A percentile compares a stretch with the other conserved stretches of the same genome.
These are phyloP conservation scores for Diaporthe batatas DNA, from an alignment of 2,329 filamentous ascomycete genomes.

Conservation along the genomic window DNA sequence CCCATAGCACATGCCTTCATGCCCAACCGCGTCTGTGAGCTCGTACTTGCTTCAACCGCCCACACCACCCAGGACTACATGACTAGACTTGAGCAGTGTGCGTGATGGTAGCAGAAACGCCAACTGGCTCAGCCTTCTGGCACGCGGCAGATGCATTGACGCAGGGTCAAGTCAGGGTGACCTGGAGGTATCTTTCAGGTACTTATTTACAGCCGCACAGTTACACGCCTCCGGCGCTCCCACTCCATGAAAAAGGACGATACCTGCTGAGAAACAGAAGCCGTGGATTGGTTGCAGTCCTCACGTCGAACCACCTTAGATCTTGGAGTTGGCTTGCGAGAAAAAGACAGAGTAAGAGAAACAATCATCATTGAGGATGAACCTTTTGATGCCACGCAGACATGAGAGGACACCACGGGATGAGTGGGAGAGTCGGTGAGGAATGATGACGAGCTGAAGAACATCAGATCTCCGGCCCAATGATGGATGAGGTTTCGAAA, in stretches of 20 bases:
- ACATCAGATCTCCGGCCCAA: slow-evolving; percentile 27
- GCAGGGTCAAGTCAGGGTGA: neutral
- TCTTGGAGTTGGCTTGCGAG: too few species aligned
- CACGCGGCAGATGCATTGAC: slow-evolving; percentile 20
- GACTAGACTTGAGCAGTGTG: neutral
- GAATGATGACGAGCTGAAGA: slow-evolving; percentile 28
- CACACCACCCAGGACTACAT: slow-evolving; percentile 5
- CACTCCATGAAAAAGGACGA: neutral
- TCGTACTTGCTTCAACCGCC: slow-evolving; percentile 5
- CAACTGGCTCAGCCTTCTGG: slow-evolving; percentile 28
- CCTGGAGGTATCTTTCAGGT: slow-evolving; percentile 4
- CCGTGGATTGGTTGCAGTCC: neutral
- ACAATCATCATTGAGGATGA: neutral
- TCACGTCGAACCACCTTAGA: neutral
- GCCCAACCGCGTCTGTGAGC: slow-evolving; percentile 17
- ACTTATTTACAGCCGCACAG: neutral
- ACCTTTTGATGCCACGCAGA: slow-evolving; percentile 19
- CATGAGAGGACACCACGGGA: slow-evolving; percentile 27
- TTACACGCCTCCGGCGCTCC: neutral
- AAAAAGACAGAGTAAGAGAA: neutral
- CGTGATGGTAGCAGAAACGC: slow-evolving; percentile 22
- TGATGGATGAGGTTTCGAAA: neutral
- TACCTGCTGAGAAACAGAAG: neutral
- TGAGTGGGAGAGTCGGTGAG: slow-evolving; percentile 7
- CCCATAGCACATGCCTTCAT: slow-evolving; percentile 8